Base-by-base conservation (phyloP, 768 basidiomycete genomes). In the Nidula microcarpa region DNA sequence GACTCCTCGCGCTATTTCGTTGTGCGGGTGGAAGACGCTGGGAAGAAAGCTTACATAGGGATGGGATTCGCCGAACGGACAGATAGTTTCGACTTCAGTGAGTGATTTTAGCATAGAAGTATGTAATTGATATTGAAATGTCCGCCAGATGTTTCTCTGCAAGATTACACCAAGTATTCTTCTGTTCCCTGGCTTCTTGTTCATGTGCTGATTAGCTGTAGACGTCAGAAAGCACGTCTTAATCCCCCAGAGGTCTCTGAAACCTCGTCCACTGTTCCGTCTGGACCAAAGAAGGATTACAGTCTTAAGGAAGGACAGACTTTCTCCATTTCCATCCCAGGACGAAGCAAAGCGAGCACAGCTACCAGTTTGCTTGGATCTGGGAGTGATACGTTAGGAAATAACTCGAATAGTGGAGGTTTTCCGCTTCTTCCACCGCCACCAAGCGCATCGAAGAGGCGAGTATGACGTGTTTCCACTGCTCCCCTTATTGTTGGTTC, bases 1-100 rank as follows among this genome's bases (percentile, higher is more conserved):
- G 94, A 98, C 67, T 95, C 93, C 1, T 95, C 94, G 9, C 84
- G 94, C 47, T 98, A 98, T 66, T 98, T 98, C 64, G 94, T 96
- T 13, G 75, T 97, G 41, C 80, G 92, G 51, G 89, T 97, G 2
- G 94, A 97, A 66, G 94, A 95, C 60, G 77, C 75, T 13, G 92
- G 92, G 17, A 85, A 81, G 67, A 89, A 91, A 65, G 94, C 95
- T 1, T 94, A 92, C 63, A 92, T 98, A 53, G 94, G 94, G 5
- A 87, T 97, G 80, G 94, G 94, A 13, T 98, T 94, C 66, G 80
- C 81, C 17, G 94, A 95, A 65, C 80, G 93, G 18, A 79, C 90
- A 6, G 92, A 94, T 60, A 89, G 91, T 57, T 94, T 94, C 67
- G 93, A 94, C 68, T 94, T 94, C 72, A 92, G 94, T 94, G 59